Conservation (phyloP, 2,329 filamentous ascomycete species). For the Ramularia endophylla region DNA sequence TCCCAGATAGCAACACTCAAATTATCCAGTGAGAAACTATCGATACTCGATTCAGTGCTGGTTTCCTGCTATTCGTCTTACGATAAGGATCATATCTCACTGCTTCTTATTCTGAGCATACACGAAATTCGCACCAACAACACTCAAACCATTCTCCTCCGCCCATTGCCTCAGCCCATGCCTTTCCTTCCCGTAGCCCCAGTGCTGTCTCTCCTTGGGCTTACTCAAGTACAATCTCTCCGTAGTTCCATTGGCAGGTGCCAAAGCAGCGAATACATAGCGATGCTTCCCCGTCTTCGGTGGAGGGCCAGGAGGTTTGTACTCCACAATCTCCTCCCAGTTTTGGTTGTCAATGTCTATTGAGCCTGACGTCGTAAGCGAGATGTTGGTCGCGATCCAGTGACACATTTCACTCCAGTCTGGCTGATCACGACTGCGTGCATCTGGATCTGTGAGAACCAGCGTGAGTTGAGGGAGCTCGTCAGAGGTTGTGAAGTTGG, state of each 20-base stretch:
- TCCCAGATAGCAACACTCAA: too few relatives aligned
- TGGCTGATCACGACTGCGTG: conserved; percentile 48
- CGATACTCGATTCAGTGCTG: too few relatives aligned
- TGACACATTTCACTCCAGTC: conserved; percentile 55
- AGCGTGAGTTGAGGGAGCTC: conserved; percentile 35
- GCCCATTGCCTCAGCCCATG: conserved; percentile 50
- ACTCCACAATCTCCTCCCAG: conserved; percentile 40
- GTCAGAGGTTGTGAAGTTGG: conserved; percentile 3
- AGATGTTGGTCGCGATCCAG: conserved; percentile 43
- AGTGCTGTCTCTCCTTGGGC: conserved; percentile 48
- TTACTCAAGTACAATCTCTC: conserved; percentile 37
- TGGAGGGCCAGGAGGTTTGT: conserved; percentile 51
- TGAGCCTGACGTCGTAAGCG: conserved; percentile 13
- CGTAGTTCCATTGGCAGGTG: conserved; percentile 39
- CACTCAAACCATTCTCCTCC: conserved; percentile 40
- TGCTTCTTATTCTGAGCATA: conserved; percentile 46
- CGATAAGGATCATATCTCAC: conserved; percentile 28
- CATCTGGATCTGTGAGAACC: conserved; percentile 52
- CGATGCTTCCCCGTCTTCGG: conserved; percentile 52
- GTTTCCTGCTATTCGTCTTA: too few relatives aligned
- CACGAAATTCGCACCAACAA: conserved; percentile 45
- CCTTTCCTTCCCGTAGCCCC: conserved; percentile 49
- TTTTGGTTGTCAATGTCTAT: conserved; percentile 1
- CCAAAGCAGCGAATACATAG: conserved; percentile 52
- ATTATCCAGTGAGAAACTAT: too few relatives aligned